phyloP scores from a whole-genome alignment of 805 yeast genomes.

The Metschnikowia reukaufii region DNA sequence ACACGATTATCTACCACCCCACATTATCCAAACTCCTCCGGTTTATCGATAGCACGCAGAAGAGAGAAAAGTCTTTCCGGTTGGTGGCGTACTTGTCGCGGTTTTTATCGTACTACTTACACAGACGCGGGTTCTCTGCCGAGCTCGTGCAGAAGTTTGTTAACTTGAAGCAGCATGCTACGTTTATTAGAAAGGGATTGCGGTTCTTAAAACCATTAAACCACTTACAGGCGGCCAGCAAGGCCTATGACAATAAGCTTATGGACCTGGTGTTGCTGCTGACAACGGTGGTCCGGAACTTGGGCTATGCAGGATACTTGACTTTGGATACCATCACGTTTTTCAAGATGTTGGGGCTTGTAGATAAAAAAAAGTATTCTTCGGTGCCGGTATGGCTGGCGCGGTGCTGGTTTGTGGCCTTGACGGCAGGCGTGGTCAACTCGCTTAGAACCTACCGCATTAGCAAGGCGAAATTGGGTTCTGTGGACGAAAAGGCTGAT shows the following conservation, averaged over 20 bases:
- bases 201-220: constrained; percentile 80
- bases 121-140: constrained; percentile 53
- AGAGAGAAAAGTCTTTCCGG: constrained; percentile 80
- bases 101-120: constrained; percentile 62
- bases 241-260: constrained; percentile 68
- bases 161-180: constrained; percentile 59
- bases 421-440: constrained; percentile 60
- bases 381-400: constrained; percentile 58
- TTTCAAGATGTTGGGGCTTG: constrained; percentile 57
- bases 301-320: constrained; percentile 63
- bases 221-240: constrained; percentile 67
- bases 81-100: constrained; percentile 78
- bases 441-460: constrained; percentile 56
- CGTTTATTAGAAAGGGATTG: constrained; percentile 76
- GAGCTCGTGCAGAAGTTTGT: constrained; percentile 50
- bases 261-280: constrained; percentile 57
- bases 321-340: constrained; percentile 63
- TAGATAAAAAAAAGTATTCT: constrained; percentile 47
- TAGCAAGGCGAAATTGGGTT: constrained; percentile 38
- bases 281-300: constrained; percentile 54
- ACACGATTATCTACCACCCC: constrained; percentile 73
- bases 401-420: constrained; percentile 75
- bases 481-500: constrained; percentile 25
- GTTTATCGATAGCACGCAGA: constrained; percentile 65
- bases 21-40: constrained; percentile 58